Percentiles rank a stretch among this genome's conserved stretches.
Conservation (phyloP, 257 asterid species). For the Lycium ferocissimum region DNA sequence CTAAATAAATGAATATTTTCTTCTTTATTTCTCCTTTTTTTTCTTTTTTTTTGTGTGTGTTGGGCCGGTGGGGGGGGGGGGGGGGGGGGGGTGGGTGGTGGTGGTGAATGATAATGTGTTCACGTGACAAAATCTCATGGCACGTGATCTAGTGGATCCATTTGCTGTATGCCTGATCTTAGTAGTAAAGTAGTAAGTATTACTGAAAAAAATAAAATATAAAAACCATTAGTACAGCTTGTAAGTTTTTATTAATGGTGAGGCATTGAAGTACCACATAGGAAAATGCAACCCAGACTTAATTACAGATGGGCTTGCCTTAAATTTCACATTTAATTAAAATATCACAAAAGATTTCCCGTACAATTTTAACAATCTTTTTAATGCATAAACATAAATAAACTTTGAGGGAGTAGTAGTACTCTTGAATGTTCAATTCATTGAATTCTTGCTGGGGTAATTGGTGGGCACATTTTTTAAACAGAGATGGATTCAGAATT, state of each 20-base stretch:
- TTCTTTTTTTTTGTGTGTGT: no score
- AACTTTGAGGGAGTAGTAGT: neutral
- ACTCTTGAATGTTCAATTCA: constrained; percentile 30
- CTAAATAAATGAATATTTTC: no score
- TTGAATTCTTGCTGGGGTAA: constrained; percentile 32
- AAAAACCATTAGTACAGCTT: neutral
- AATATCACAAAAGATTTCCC: neutral
- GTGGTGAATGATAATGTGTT: neutral
- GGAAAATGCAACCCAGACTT: constrained; percentile 39
- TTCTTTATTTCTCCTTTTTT: no score
- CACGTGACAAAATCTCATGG: constrained; percentile 15
- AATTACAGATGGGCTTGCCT: constrained; percentile 28
- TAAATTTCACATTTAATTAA: constrained; percentile 35
- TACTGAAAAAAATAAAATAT: neutral
- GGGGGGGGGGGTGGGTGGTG: no score
- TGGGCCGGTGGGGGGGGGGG: no score
- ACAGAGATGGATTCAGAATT: rapidly evolving
- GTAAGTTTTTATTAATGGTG: constrained; percentile 6
- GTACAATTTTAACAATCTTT: constrained; percentile 16
- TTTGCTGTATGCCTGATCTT: neutral
- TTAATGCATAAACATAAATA: neutral
- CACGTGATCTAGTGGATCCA: constrained; percentile 14
- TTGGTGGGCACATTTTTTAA: constrained; percentile 37
- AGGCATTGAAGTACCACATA: constrained; percentile 42
- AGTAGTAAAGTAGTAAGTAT: neutral